A percentile compares a stretch with the other conserved stretches of the same genome.
Evolutionary conservation across 495 filamentous ascomycete species (phyloP).

Genomic region (Aspergillus biplanus): DNA sequence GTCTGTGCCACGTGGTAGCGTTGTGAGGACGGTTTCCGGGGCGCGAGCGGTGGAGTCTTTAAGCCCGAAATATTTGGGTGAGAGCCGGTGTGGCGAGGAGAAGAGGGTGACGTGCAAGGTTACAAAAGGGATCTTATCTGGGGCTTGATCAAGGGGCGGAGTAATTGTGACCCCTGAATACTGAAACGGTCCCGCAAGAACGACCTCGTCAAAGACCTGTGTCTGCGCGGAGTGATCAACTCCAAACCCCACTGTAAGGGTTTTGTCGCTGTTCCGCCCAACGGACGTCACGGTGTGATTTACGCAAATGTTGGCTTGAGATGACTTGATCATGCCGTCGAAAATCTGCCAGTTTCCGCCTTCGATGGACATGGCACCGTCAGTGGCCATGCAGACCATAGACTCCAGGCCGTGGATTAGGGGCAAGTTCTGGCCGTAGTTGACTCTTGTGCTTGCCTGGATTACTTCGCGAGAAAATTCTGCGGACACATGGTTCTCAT

Average conservation of each 20-base stretch:
- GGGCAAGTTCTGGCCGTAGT: constrained; percentile 88
- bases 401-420: constrained; percentile 88
- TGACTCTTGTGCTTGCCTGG: constrained; percentile 91
- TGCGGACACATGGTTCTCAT: constrained; percentile 65
- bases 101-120: constrained; percentile 87
- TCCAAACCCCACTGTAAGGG: constrained; percentile 55
- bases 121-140: constrained; percentile 79
- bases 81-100: constrained; percentile 70
- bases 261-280: constrained; percentile 46
- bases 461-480: constrained; percentile 81
- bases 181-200: constrained; percentile 79
- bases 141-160: constrained; percentile 55
- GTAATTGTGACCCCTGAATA: constrained; percentile 67
- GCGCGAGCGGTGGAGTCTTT: constrained; percentile 50
- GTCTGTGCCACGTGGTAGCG: constrained; percentile 63
- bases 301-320: constrained; percentile 62
- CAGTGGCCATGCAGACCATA: constrained; percentile 92
- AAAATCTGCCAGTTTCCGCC: constrained; percentile 98
- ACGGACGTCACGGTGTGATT: constrained; percentile 72
- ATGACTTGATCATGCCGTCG: constrained; percentile 69
- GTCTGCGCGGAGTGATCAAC: constrained; percentile 37
- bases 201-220: constrained; percentile 69
- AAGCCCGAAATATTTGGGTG: constrained; percentile 71
- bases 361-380: constrained; percentile 75
- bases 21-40: constrained; percentile 81